These are phyloP conservation scores for Athelia psychrophila DNA, from an alignment of 1,284 basidiomycete genomes.

Conservation along the genomic window DNA sequence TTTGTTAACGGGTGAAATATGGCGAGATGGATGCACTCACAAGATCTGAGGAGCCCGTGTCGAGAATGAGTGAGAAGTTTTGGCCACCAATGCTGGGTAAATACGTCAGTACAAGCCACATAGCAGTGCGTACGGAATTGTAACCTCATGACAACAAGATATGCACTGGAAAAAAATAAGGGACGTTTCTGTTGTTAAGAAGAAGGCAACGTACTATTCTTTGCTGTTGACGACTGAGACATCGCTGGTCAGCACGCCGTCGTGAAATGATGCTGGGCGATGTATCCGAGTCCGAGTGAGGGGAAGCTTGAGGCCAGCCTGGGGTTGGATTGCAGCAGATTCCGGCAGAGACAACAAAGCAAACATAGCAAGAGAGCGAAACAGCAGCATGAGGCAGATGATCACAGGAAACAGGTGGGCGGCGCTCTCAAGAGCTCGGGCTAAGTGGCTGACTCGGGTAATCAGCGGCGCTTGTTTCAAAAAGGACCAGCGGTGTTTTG, in stretches of 20 bases:
- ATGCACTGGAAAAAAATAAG: constrained; percentile 27
- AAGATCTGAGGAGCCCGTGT: constrained; percentile 57
- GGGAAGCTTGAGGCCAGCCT: constrained; percentile 23
- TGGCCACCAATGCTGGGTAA: constrained; percentile 47
- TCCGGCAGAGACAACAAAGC: not conserved
- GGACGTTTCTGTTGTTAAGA: not conserved
- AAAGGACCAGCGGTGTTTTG: too few species aligned
- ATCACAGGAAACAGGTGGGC: too few species aligned
- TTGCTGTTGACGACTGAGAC: constrained; percentile 27
- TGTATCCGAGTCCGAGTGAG: constrained; percentile 23
- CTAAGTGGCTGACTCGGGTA: too few species aligned
- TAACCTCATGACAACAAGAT: constrained; percentile 36
- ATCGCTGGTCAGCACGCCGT: constrained; percentile 21
- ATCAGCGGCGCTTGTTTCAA: too few species aligned
- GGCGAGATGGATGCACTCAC: constrained; percentile 35
- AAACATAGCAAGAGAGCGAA: not conserved
- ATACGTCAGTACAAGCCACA: too few species aligned
- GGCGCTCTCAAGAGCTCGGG: too few species aligned
- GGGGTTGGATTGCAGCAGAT: not conserved
- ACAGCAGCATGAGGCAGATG: not conserved
- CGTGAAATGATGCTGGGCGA: constrained; percentile 16
- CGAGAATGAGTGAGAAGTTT: constrained; percentile 49
- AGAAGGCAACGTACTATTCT: constrained; percentile 30
- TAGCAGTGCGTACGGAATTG: constrained; percentile 1
- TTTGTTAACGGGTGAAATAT: constrained; percentile 7